Conservation (phyloP, 768 basidiomycete genomes). For the Naganishia randhawae region DNA sequence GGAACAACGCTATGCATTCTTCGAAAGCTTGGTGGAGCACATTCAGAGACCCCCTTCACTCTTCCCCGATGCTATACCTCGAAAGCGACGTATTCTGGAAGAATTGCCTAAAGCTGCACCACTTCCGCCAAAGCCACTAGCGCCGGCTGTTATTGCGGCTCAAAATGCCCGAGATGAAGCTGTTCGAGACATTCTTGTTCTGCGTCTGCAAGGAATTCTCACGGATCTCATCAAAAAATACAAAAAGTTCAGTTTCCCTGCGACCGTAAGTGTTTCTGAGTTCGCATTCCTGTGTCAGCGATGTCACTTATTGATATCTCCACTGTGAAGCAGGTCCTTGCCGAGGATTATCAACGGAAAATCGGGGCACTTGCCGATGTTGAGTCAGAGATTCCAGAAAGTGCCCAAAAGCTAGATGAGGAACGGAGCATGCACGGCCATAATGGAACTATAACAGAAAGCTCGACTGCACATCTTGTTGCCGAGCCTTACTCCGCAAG, state of each 20-base stretch:
- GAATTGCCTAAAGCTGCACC: constrained; percentile 84
- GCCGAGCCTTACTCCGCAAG: background rate
- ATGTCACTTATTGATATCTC: background rate
- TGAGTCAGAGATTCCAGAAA: background rate
- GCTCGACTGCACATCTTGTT: background rate
- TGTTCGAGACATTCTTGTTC: constrained; percentile 75
- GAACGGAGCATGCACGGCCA: background rate
- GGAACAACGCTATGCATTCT: constrained; percentile 69
- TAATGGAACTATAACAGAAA: background rate
- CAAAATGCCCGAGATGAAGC: constrained; percentile 79
- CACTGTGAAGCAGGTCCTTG: background rate
- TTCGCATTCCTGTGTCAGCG: background rate
- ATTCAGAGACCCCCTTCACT: constrained; percentile 72
- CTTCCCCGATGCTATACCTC: constrained; percentile 82
- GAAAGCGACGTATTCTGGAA: constrained; percentile 78
- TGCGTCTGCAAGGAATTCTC: constrained; percentile 83
- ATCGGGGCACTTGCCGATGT: constrained; percentile 1
- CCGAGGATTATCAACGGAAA: background rate
- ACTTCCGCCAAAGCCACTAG: constrained; percentile 74
- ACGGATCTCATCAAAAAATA: constrained; percentile 79
- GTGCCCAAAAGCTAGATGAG: background rate
- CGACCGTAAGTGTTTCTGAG: constrained; percentile 11
- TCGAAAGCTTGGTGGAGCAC: constrained; percentile 66
- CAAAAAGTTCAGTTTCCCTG: constrained; percentile 28
- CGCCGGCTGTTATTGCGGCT: constrained; percentile 71